phyloP scores from a whole-genome alignment of 2,329 filamentous ascomycete species.

The Knoxdaviesia capensis region DNA sequence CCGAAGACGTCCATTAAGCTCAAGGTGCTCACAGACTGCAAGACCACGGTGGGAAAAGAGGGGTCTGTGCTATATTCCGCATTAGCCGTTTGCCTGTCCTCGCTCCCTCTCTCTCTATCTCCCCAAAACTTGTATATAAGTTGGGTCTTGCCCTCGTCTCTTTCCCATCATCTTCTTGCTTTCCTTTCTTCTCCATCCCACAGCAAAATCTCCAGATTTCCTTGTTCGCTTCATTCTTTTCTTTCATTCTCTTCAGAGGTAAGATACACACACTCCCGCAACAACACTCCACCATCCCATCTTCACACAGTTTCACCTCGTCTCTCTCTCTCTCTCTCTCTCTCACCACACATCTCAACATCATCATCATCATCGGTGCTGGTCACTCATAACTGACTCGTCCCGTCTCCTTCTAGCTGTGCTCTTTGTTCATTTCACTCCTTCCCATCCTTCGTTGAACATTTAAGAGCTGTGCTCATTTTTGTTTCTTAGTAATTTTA shows the following conservation, averaged over 20 bases:
- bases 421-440: conserved; percentile 25
- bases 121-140: conserved; percentile 16
- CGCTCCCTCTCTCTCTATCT: too few relatives aligned
- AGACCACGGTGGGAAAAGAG: too few relatives aligned
- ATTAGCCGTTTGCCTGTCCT: too few relatives aligned
- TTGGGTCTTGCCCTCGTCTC: conserved; percentile 2
- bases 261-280: conserved; percentile 6
- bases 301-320: neutral
- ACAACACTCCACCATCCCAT: neutral
- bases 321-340: too few relatives aligned
- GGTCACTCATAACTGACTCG: conserved; percentile 6
- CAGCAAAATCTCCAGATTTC: conserved; percentile 7
- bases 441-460: conserved; percentile 17
- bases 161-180: conserved; percentile 8
- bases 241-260: conserved; percentile 27
- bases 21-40: too few relatives aligned
- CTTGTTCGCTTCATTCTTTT: conserved; percentile 15
- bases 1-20: too few relatives aligned
- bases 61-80: too few relatives aligned
- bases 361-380: too few relatives aligned
- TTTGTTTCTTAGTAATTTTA: conserved; percentile 7
- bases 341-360: too few relatives aligned
- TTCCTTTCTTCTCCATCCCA: conserved; percentile 12
- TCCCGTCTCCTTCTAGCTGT: conserved; percentile 17
- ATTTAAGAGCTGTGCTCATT: conserved; percentile 24